A percentile compares a stretch with the other conserved stretches of the same genome.
Evolutionary conservation across 208 protist species (phyloP).

Genomic region (Crithidia brevicula): DNA sequence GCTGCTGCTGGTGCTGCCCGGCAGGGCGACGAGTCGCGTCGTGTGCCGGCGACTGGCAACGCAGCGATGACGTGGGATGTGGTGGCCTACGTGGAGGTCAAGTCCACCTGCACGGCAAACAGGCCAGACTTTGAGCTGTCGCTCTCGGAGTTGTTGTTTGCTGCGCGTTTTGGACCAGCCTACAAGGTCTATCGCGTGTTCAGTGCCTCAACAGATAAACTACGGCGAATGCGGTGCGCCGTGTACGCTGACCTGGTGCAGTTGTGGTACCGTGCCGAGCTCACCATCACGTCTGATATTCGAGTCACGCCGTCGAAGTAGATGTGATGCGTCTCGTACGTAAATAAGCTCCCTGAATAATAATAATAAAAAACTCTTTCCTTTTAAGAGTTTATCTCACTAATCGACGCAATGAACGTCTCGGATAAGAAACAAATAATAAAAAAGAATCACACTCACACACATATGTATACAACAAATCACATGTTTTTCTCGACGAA

Average conservation of each 20-base stretch:
- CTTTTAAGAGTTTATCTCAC: too few species aligned
- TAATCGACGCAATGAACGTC: too few species aligned
- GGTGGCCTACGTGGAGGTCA: constrained; percentile 79
- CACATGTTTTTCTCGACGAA: too few species aligned
- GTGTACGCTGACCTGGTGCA: constrained; percentile 62
- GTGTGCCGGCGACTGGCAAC: too few species aligned
- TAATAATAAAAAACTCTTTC: too few species aligned
- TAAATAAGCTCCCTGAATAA: too few species aligned
- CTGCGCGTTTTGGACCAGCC: constrained; percentile 64
- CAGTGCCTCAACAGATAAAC: constrained; percentile 53
- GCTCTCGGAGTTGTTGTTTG: constrained; percentile 77
- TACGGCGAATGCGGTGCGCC: constrained; percentile 52
- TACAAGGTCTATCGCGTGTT: constrained; percentile 86
- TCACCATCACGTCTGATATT: constrained; percentile 80
- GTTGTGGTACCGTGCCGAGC: constrained; percentile 61
- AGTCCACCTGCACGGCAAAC: constrained; percentile 64
- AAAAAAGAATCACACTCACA: too few species aligned
- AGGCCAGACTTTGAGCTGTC: constrained; percentile 85
- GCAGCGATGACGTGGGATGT: constrained; percentile 54
- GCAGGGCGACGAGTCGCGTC: too few species aligned
- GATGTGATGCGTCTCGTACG: background rate
- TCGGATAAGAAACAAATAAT: too few species aligned
- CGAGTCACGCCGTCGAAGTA: constrained; percentile 57
- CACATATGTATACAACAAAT: too few species aligned
- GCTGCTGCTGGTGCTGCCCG: too few species aligned